Conservation (phyloP, 1,284 basidiomycete species). For the Trichosporon asahii region DNA sequence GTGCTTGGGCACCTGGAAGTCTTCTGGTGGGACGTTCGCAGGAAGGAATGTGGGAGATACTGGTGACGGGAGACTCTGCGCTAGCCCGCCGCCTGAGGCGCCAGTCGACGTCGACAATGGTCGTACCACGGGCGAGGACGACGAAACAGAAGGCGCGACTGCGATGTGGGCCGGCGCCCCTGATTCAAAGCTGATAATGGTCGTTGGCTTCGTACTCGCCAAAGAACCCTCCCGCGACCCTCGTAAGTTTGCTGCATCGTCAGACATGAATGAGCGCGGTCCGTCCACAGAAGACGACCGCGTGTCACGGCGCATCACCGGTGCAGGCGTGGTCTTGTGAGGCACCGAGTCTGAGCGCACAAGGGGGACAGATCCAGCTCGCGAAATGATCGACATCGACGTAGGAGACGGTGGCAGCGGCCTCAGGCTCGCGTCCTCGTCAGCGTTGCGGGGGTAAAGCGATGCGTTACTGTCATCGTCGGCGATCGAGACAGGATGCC, state of each 20-base stretch:
- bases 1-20: conserved; percentile 66
- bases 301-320: conserved; percentile 14
- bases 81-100: conserved; percentile 1
- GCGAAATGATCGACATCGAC: conserved; percentile 33
- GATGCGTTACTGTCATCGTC: conserved; percentile 22
- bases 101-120: conserved; percentile 16
- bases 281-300: conserved; percentile 16
- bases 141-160: conserved; percentile 14
- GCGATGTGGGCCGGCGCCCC: conserved; percentile 77
- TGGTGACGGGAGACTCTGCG: conserved; percentile 15
- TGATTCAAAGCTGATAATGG: conserved; percentile 80
- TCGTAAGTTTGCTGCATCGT: conserved; percentile 15
- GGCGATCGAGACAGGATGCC: conserved; percentile 20
- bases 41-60: conserved; percentile 19
- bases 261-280: conserved; percentile 22
- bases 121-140: conserved; percentile 13
- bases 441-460: conserved; percentile 59
- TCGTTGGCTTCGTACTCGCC: conserved; percentile 90
- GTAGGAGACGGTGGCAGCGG: conserved; percentile 83
- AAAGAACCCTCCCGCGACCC: conserved; percentile 44
- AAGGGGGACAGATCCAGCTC: conserved; percentile 25
- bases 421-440: conserved; percentile 82
- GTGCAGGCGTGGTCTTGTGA: not conserved
- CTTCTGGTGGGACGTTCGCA: not conserved
- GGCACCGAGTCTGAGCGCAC: conserved; percentile 17